Evolutionary conservation across 768 basidiomycete genomes (phyloP).

Genomic region (Pleurotus tuoliensis): DNA sequence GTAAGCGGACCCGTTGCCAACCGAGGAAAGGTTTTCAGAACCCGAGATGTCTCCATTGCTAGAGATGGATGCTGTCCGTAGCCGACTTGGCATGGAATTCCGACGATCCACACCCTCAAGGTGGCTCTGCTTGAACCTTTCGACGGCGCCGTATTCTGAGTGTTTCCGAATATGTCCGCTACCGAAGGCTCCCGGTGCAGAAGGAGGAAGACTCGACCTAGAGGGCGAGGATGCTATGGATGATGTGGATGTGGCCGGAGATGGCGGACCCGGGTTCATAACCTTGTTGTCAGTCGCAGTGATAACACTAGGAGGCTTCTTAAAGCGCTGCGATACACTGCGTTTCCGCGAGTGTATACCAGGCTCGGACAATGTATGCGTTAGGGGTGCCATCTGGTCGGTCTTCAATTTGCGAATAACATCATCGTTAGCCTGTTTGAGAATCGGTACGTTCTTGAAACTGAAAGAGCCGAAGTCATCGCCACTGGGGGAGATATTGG

Average conservation of each 20-base stretch:
- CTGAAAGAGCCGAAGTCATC: conserved; percentile 98
- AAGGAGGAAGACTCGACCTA: conserved; percentile 64
- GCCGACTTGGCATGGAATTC: conserved; percentile 80
- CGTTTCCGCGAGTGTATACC: conserved; percentile 62
- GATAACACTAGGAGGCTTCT: conserved; percentile 78
- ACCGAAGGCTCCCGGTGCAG: conserved; percentile 60
- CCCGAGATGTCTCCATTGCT: conserved; percentile 77
- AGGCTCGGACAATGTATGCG: conserved; percentile 70
- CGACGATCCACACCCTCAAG: conserved; percentile 76
- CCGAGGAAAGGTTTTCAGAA: conserved; percentile 68
- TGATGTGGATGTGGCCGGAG: conserved; percentile 87
- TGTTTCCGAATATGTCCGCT: conserved; percentile 74
- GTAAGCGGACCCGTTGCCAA: conserved; percentile 49
- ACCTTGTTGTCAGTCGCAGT: conserved; percentile 63
- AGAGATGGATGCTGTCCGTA: conserved; percentile 83
- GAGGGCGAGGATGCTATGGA: conserved; percentile 90
- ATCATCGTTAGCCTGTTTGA: conserved; percentile 99
- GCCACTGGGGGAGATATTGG: conserved; percentile 50
- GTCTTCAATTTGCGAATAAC: conserved; percentile 94
- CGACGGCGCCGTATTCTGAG: conserved; percentile 84
- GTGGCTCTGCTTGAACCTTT: conserved; percentile 83
- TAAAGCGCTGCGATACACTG: conserved; percentile 78
- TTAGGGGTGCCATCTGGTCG: conserved; percentile 79
- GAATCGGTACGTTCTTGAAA: conserved; percentile 93
- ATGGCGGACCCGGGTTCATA: conserved; percentile 75